Evolutionary conservation across 805 yeast genomes (phyloP), one percentile per base, ranked within the genome.

Genomic region (Saccharomycopsis sp.): DNA sequence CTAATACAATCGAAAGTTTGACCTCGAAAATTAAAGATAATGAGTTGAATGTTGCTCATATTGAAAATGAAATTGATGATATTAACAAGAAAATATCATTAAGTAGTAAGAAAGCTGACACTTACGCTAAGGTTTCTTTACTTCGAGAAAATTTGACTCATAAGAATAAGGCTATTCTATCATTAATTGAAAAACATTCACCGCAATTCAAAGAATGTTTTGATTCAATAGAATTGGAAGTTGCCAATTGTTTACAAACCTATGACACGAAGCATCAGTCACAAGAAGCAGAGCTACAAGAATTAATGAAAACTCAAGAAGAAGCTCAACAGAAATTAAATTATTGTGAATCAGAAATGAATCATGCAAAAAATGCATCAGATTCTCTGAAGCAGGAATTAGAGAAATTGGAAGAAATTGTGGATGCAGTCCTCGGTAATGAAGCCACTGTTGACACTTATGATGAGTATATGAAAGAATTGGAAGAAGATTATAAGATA

Each of bases 401-500:
- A 9, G 32, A 40, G 16, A 43, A 51, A 1, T 44, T 58, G 20
- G 49, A 51, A 2, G 42, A 43, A 11, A 52, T 43, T 5, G 53
- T 69, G 4, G 54, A 54, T 9, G 58, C 52, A 2, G 49, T 60
- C 9, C 51, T 70, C 5, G 70, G 67, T 3, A 70, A 66, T 6
- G 71, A 63, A 27, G 59, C 59, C 16, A 51, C 62, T n/a, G 62
- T 80, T 19, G 68, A 67, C 2, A 71, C 71, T 1, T 83, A 77
- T 56, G 76, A 74, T 28, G 63, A 61, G 1, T 65, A 72, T 4
- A 50, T 81, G 2, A 57, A 60, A 22, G 82, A 76, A 13, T 66
- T 81, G 4, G 90, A 85, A 54, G 72, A 71, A 14, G 81, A 80
- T 35, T 74, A 76, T 51, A 71, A 75, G 34, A 70, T 70, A 16